These are phyloP conservation scores for Periconia sp. DNA, from an alignment of 2,329 filamentous ascomycete species.

Conservation along the genomic window DNA sequence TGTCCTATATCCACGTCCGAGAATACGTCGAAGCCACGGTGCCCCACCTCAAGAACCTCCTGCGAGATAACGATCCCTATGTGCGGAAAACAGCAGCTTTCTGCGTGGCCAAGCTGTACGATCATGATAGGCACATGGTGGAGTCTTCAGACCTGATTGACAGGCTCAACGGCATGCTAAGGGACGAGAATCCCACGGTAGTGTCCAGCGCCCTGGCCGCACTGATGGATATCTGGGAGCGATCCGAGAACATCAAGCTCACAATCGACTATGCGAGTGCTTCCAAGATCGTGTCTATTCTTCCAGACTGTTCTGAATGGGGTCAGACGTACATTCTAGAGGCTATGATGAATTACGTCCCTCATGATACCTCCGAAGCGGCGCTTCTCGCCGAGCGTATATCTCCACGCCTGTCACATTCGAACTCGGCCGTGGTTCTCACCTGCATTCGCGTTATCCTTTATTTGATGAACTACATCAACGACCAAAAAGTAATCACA, in stretches of 20 bases:
- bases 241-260: conserved; percentile 95
- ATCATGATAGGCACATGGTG: conserved; percentile 89
- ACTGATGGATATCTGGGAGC: conserved; percentile 97
- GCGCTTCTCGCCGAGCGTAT: conserved; percentile 91
- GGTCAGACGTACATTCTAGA: conserved; percentile 98
- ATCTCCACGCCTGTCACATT: conserved; percentile 92
- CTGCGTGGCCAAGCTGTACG: conserved; percentile 96
- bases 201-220: conserved; percentile 91
- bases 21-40: conserved; percentile 95
- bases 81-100: conserved; percentile 97
- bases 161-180: conserved; percentile 82
- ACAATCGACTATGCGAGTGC: conserved; percentile 98
- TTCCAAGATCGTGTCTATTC: conserved; percentile 95
- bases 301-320: conserved; percentile 98
- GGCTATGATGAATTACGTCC: conserved; percentile 96
- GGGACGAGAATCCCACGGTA: conserved; percentile 96
- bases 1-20: conserved; percentile 95
- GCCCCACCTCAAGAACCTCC: conserved; percentile 78
- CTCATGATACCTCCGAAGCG: conserved; percentile 87
- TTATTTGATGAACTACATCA: conserved; percentile 98
- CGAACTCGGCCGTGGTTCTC: conserved; percentile 93
- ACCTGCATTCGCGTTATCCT: conserved; percentile 96
- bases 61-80: conserved; percentile 89
- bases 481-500: conserved; percentile 86
- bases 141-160: conserved; percentile 93